A percentile compares a stretch with the other conserved stretches of the same genome.
phyloP scores from a whole-genome alignment of 2,329 filamentous ascomycete genomes.

The Ascochyta viciae-villosae region DNA sequence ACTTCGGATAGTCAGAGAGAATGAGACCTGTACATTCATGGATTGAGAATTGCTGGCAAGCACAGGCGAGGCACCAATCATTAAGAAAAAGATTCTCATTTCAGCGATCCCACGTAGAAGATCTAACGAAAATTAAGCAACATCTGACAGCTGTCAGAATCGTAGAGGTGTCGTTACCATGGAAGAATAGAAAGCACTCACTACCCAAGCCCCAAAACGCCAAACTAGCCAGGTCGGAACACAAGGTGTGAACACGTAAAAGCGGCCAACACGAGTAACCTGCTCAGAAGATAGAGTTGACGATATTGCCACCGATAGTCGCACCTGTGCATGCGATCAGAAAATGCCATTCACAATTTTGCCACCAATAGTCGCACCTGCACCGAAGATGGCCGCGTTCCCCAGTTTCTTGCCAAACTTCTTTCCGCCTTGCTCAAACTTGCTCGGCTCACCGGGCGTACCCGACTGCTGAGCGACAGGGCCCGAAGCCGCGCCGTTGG shows the following conservation, averaged over 20 bases:
- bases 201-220: constrained; percentile 11
- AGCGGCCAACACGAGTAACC: constrained; percentile 2
- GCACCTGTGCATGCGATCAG: constrained; percentile 74
- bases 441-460: constrained; percentile 60
- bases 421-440: constrained; percentile 80
- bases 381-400: constrained; percentile 85
- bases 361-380: constrained; percentile 86
- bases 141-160: constrained; percentile 18
- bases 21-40: neutral
- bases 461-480: constrained; percentile 5
- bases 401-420: constrained; percentile 97
- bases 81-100: no score
- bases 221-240: constrained; percentile 5
- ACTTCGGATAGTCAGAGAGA: neutral
- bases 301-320: constrained; percentile 86
- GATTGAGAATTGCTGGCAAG: no score
- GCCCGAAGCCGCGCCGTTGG: constrained; percentile 58
- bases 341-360: constrained; percentile 70
- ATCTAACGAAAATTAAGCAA: constrained; percentile 4
- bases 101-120: no score
- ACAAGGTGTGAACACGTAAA: constrained; percentile 10
- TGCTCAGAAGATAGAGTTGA: constrained; percentile 52
- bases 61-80: no score
- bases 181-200: constrained; percentile 4
- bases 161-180: neutral